Evolutionary conservation across 331 rosid genomes (phyloP), one percentile per base, ranked within the genome.

Genomic region (Ulmus americana): DNA sequence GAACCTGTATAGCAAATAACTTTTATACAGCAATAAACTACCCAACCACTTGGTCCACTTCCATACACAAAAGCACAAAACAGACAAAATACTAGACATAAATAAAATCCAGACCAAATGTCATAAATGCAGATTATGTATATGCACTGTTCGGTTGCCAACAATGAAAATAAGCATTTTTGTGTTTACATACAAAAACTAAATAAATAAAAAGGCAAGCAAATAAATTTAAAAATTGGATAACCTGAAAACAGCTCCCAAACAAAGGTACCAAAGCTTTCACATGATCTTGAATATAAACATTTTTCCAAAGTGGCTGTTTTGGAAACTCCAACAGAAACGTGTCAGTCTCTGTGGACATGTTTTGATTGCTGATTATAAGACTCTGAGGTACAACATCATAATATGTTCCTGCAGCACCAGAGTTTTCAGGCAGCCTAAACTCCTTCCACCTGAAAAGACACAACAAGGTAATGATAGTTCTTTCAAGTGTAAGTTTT

Each of bases 211-310:
- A 20, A 20, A 20, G 22, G 22, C 22, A 20, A 20, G 22, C 22
- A 20, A 15, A 8, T 39, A 15, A 35, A 49, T 43, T 11, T 39
- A 45, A 11, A 4, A 59, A 51, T 67, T 64, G 43, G 58, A 83
- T 18, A 58, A 89, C 98, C 98, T 92, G 97, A 52, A 92, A 95
- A 54, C 95, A 90, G 80, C 98, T 92, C 98, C 98, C 89, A 63
- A 79, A 91, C 77, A 92, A 73, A 63, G 97, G 98, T 79, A 92
- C 95, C 46, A 87, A 74, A 56, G 97, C 97, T 88, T 95, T 89
- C 12, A 97, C 98, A 74, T 80, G 90, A 76, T 92, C 80, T 71
- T 87, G 77, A 48, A 92, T 85, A 70, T 85, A 83, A 65, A 92
- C 95, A 75, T 92, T 92, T 59, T 91, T 87, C 98, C 97, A 92